Evolutionary conservation across 1,284 basidiomycete genomes (phyloP).

Genomic region (Trichosporon coremiiforme): DNA sequence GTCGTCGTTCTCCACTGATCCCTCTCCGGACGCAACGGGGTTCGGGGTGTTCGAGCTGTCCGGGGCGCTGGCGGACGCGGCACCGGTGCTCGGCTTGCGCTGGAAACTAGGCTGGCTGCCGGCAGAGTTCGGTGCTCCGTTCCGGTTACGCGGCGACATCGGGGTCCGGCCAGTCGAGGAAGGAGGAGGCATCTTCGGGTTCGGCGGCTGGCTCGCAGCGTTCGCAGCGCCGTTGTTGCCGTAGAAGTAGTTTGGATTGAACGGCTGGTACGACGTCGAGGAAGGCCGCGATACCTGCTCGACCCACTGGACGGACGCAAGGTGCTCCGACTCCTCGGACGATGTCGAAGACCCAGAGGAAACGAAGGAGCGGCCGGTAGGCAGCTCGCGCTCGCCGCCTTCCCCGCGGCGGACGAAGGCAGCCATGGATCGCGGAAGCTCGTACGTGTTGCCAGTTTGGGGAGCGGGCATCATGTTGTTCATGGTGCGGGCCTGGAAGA

Average conservation of each 20-base stretch:
- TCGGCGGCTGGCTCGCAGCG: conserved; percentile 20
- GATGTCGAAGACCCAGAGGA: conserved; percentile 41
- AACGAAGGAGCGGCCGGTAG: conserved; percentile 30
- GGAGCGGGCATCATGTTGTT: conserved; percentile 29
- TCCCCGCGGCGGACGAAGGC: conserved; percentile 35
- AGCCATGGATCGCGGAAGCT: conserved; percentile 31
- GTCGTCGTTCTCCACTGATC: conserved; percentile 46
- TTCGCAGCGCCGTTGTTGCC: conserved; percentile 17
- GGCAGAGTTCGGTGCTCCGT: conserved; percentile 22
- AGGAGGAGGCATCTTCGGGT: conserved; percentile 43
- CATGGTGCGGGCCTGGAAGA: conserved; percentile 40
- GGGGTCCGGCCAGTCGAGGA: conserved; percentile 28
- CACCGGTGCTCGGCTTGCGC: conserved; percentile 9
- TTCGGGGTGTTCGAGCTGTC: conserved; percentile 6
- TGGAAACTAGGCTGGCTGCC: conserved; percentile 16
- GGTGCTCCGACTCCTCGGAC: conserved; percentile 52
- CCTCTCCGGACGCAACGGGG: conserved; percentile 32
- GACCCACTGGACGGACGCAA: conserved; percentile 53
- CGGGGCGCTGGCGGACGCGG: background rate
- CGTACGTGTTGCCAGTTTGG: conserved; percentile 30
- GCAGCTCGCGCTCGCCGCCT: conserved; percentile 31
- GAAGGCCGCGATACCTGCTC: conserved; percentile 28
- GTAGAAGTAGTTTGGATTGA: conserved; percentile 18
- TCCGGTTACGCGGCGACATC: conserved; percentile 33
- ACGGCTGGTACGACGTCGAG: conserved; percentile 18